These are phyloP conservation scores for Trypanosoma vivax DNA, from an alignment of 208 protist genomes.

Conservation along the genomic window DNA sequence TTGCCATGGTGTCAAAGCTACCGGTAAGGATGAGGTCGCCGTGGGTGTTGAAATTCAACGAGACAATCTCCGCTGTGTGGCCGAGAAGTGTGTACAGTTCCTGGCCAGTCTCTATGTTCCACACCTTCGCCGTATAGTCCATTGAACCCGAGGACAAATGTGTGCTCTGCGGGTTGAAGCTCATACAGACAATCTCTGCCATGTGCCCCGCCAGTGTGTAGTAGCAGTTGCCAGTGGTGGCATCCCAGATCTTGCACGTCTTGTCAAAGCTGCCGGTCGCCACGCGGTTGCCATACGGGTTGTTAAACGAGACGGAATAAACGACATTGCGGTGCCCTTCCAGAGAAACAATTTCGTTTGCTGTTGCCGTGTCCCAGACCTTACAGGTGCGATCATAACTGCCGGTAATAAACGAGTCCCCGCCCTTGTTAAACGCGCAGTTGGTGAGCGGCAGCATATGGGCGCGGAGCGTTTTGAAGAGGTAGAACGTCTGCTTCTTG, in stretches of 20 bases:
- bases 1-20: constrained; percentile 92
- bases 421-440: constrained; percentile 95
- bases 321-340: constrained; percentile 95
- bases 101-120: constrained; percentile 89
- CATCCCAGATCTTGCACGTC: constrained; percentile 94
- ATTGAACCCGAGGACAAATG: constrained; percentile 92
- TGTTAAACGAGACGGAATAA: constrained; percentile 95
- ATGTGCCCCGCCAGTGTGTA: constrained; percentile 91
- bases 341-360: constrained; percentile 88
- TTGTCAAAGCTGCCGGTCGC: constrained; percentile 96
- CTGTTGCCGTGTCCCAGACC: constrained; percentile 92
- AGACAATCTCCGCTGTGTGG: constrained; percentile 93
- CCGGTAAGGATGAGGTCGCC: constrained; percentile 90
- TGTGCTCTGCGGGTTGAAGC: constrained; percentile 90
- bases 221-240: constrained; percentile 79
- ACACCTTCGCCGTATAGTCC: constrained; percentile 93
- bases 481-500: constrained; percentile 83
- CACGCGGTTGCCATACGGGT: constrained; percentile 92
- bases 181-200: constrained; percentile 93
- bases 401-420: constrained; percentile 92
- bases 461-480: constrained; percentile 92
- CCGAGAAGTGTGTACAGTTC: constrained; percentile 86
- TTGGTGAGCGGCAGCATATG: constrained; percentile 96
- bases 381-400: constrained; percentile 95
- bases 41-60: constrained; percentile 88